Evolutionary conservation across 139 green algal species (phyloP), one percentile per base, ranked within the genome.

Genomic region (Diplosphaera chodatii): DNA sequence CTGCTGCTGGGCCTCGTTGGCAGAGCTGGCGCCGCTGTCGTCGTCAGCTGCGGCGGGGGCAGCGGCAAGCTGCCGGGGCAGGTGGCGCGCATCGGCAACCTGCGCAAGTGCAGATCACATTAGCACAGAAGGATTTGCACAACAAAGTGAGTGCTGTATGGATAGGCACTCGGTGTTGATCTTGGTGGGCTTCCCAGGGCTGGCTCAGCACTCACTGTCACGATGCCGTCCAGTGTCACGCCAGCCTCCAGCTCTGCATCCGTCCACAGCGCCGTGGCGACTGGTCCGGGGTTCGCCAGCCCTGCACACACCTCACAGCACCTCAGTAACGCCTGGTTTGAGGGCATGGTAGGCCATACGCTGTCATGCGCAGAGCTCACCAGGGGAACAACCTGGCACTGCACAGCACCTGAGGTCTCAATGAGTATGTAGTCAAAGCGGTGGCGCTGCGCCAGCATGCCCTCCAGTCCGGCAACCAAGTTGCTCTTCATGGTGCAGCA

Each of bases 401-500:
- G 48, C 0, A 32, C n/a, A 68, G 22, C 29, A 85, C 88, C 91
- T 48, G 89, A 94, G 6, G 92, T 97, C 69, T 97, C 92, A 33
- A 97, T 90, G 1, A 97, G 68, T 29, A 97, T 89, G 75, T 92
- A 92, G 75, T 97, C 90, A 80, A 94, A 96, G 20, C 70, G 73
- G 40, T 68, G 40, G 21, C 80, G 75, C 66, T 83, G 74, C 71
- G 83, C 55, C 76, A 89, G 78, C 37, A 91, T 67, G 6, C 71
- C 40, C 71, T 91, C 86, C 65, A 91, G 75, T 0, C 82, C 82
- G 32, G 74, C 78, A 67, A 99, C 77, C 79, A 99, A 95, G 72
- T 95, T 86, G 56, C 80, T 88, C 77, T 98, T 98, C 13, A 96
- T 91, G 40, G 75, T 92, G 83, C 95, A 99, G 85, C 95, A 99